phyloP scores from a whole-genome alignment of 1,284 basidiomycete genomes.

The Cerrena zonata region DNA sequence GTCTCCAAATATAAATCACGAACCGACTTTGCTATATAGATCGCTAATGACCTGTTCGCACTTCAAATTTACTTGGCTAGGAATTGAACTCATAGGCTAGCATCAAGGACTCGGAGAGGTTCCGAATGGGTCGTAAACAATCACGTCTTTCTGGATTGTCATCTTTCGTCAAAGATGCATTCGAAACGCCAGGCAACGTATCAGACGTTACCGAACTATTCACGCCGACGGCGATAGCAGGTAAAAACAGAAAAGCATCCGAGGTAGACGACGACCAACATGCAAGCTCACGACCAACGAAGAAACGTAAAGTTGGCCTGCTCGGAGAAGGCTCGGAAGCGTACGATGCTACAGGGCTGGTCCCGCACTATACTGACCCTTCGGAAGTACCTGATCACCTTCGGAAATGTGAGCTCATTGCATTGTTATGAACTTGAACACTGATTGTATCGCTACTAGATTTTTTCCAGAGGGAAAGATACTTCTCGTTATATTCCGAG shows the following conservation, averaged over 20 bases:
- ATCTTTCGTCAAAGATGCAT: slow-evolving; percentile 41
- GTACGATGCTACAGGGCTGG: slow-evolving; percentile 67
- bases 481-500: slow-evolving; percentile 75
- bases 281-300: slow-evolving; percentile 18
- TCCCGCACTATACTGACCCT: slow-evolving; percentile 59
- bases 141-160: slow-evolving; percentile 43
- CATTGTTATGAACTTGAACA: background rate
- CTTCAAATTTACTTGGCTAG: no score
- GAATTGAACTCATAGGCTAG: no score
- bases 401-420: slow-evolving; percentile 67
- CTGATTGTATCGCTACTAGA: slow-evolving; percentile 44
- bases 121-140: slow-evolving; percentile 32
- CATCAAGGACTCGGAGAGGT: no score
- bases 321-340: slow-evolving; percentile 31
- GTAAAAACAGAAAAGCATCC: slow-evolving; percentile 1
- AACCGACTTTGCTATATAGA: no score
- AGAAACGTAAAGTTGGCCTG: slow-evolving; percentile 30
- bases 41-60: no score
- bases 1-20: no score
- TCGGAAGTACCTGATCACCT: slow-evolving; percentile 71
- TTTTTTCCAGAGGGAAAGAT: slow-evolving; percentile 76
- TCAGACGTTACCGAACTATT: slow-evolving; percentile 4
- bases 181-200: slow-evolving; percentile 20
- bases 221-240: background rate
- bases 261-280: background rate